Evolutionary conservation across 805 yeast species (phyloP).

Genomic region (Teunomyces atbi): DNA sequence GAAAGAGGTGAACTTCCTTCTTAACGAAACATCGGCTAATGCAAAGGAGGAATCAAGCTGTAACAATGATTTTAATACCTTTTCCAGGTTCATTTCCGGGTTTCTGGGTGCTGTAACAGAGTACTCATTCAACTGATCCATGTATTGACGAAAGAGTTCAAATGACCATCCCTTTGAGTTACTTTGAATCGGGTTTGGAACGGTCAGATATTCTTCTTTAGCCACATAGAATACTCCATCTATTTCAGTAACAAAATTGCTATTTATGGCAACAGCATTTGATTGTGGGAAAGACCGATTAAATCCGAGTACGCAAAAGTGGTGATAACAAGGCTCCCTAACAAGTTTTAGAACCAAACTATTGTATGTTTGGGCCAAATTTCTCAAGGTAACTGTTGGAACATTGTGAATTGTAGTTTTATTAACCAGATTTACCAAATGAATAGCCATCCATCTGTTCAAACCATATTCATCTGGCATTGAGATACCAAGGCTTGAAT

Average conservation of each 20-base stretch:
- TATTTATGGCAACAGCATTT: not conserved
- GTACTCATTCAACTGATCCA: not conserved
- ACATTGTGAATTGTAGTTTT: slow-evolving; percentile 5
- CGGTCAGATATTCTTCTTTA: not conserved
- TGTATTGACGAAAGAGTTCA: not conserved
- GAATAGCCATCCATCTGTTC: slow-evolving; percentile 13
- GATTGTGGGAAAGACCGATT: not conserved
- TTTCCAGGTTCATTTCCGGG: not conserved
- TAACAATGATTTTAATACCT: not conserved
- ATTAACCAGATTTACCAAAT: slow-evolving; percentile 5
- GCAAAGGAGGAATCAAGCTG: not conserved
- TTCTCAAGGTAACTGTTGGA: slow-evolving; percentile 8
- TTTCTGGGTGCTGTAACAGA: not conserved
- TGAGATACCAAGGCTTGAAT: slow-evolving; percentile 11
- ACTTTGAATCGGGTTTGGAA: not conserved
- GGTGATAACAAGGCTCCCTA: slow-evolving; percentile 6
- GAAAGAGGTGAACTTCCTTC: not conserved
- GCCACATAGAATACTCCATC: not conserved
- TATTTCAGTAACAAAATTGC: not conserved
- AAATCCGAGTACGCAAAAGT: slow-evolving; percentile 1
- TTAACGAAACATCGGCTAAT: not conserved
- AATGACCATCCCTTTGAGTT: not conserved
- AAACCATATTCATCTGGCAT: slow-evolving; percentile 19
- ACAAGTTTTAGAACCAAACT: slow-evolving; percentile 7
- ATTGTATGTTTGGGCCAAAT: slow-evolving; percentile 9